Base-by-base conservation (phyloP, 495 filamentous ascomycete genomes). In the Astrothelium subdiscretum region DNA sequence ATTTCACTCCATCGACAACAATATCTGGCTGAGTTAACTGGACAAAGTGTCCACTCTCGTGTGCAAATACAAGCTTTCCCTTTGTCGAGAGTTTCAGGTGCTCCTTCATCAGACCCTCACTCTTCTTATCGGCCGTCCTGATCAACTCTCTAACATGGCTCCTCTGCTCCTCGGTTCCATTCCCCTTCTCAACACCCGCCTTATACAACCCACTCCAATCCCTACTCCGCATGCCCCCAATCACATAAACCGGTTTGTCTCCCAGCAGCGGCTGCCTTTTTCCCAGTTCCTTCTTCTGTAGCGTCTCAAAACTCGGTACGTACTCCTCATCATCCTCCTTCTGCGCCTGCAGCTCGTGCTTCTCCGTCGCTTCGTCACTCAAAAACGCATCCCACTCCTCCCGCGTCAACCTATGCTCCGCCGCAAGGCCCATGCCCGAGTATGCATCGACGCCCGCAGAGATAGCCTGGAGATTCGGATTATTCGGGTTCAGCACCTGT, bases 31-130 rank as follows among this genome's bases (percentile, higher is more conserved):
- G 65, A 18, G 67, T 70, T 54, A 73, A 59, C 58, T 73, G 71
- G 27, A 72, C 69, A 66, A 69, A 71, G 65, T 75, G 72, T n/a
- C 72, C 72, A 69, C 71, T 72, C 57, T 72, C 63, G 24, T 29
- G 54, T 12, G 70, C 69, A 63, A 72, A 69, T 15, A 69, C 69
- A 42, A 74, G 60, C 65, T 71, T 63, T 32, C 67, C 60, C 63
- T 66, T 72, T n/a, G 70, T 72, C 32, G 70, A 72, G 42, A 72
- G 67, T 58, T 67, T 69, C 67, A 72, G 62, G 32, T 60, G 64
- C 61, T 71, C 67, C 54, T 63, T 71, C 66, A 70, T 70, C 26
- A 73, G 66, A 62, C 64, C 64, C 62, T 66, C 65, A 68, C 59
- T 67, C 68, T 70, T 74, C 61, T 61, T 66, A 71, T 74, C 69